Conservation (phyloP, 306 rosid species). For the Quercus rubra region DNA sequence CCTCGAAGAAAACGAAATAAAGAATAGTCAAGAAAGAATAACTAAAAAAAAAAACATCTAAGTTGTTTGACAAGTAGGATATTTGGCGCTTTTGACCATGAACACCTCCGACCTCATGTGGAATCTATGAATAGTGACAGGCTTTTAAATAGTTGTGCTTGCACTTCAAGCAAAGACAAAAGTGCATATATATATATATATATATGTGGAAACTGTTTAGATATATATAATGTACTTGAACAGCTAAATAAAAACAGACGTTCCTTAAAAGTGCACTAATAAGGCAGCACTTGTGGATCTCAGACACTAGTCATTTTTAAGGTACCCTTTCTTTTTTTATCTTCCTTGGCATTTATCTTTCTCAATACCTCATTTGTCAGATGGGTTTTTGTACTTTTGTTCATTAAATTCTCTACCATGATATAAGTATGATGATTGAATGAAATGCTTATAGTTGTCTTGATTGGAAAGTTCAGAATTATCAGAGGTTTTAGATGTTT, state of each 20-base stretch:
- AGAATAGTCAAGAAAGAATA: no score
- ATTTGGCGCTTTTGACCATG: no score
- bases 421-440: background rate
- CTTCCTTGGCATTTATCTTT: background rate
- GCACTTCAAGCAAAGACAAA: constrained; percentile 26
- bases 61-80: no score
- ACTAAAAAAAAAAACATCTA: no score
- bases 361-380: background rate
- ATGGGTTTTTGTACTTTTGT: background rate
- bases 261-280: background rate
- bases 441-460: background rate
- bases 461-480: background rate
- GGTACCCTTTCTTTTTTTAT: background rate
- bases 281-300: background rate
- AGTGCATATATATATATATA: background rate
- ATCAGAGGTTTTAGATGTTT: background rate
- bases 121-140: no score
- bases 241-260: background rate
- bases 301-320: background rate
- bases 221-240: background rate
- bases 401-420: background rate
- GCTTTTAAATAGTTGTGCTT: constrained; percentile 10
- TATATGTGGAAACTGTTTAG: background rate
- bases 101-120: no score
- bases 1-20: no score